Conservation (phyloP, 257 asterid species). For the Solanum clarkiae region DNA sequence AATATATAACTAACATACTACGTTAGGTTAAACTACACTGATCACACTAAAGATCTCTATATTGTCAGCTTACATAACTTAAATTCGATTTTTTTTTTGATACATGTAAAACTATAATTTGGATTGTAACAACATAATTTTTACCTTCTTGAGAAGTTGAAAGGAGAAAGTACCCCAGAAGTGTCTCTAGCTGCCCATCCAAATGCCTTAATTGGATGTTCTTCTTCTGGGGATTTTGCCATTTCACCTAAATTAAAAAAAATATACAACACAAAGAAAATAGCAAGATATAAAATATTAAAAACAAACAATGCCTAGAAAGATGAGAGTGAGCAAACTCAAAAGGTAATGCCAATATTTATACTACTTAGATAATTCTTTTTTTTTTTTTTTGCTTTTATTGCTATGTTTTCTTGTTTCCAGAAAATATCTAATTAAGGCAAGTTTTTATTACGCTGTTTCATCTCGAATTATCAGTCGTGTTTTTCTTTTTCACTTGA, state of each 20-base stretch:
- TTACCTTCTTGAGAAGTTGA: constrained; percentile 19
- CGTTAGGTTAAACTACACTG: neutral
- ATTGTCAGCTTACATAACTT: neutral
- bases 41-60: fast-evolving
- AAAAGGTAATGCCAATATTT: neutral
- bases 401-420: neutral
- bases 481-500: neutral
- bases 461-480: neutral
- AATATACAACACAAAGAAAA: neutral
- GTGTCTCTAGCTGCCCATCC: constrained; percentile 9
- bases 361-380: neutral
- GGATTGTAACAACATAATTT: neutral
- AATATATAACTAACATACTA: neutral
- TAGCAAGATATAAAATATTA: neutral
- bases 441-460: neutral
- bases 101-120: neutral
- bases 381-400: neutral
- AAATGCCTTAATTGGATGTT: neutral
- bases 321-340: neutral
- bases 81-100: neutral
- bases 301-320: neutral
- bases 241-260: neutral
- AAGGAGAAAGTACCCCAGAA: constrained; percentile 17
- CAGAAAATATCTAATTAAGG: neutral
- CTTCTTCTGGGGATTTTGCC: neutral